Conservation (phyloP, 805 yeast genomes). For the Torulaspora indica region DNA sequence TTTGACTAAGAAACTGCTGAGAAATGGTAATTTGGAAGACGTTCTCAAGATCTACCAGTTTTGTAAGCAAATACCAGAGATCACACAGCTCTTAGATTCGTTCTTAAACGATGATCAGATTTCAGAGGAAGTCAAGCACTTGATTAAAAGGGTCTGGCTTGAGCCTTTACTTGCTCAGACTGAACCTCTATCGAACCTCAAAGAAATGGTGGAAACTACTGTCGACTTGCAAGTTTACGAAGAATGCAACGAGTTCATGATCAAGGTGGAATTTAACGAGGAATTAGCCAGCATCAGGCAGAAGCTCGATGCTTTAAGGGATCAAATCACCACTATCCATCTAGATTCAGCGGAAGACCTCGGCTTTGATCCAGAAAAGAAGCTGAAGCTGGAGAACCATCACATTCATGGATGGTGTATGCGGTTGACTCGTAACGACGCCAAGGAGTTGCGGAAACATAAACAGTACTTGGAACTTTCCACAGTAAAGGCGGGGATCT, state of each 20-base stretch:
- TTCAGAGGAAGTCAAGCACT: slow-evolving; percentile 23
- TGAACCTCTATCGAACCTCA: slow-evolving; percentile 56
- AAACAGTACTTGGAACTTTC: slow-evolving; percentile 70
- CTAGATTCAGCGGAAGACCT: slow-evolving; percentile 65
- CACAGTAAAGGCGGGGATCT: slow-evolving; percentile 93
- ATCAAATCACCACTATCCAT: slow-evolving; percentile 57
- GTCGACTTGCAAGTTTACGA: slow-evolving; percentile 81
- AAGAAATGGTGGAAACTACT: slow-evolving; percentile 87
- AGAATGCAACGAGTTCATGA: slow-evolving; percentile 68
- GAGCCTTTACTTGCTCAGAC: slow-evolving; percentile 48
- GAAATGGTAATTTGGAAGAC: slow-evolving; percentile 70
- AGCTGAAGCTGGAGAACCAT: slow-evolving; percentile 83
- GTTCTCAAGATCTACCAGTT: slow-evolving; percentile 85
- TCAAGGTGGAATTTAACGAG: slow-evolving; percentile 87
- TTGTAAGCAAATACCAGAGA: slow-evolving; percentile 63
- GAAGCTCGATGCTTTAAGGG: slow-evolving; percentile 51
- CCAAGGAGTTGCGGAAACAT: slow-evolving; percentile 60
- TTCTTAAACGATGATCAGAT: slow-evolving; percentile 37
- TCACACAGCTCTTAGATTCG: slow-evolving; percentile 48
- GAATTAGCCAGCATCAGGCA: slow-evolving; percentile 56
- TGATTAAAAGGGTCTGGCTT: slow-evolving; percentile 53
- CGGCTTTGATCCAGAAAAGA: slow-evolving; percentile 77
- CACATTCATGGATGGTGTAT: slow-evolving; percentile 91
- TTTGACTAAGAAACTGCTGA: slow-evolving; percentile 60
- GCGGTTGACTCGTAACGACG: slow-evolving; percentile 86